Evolutionary conservation across 140 eudicot species (phyloP).

Genomic region (Stevia rebaudiana): DNA sequence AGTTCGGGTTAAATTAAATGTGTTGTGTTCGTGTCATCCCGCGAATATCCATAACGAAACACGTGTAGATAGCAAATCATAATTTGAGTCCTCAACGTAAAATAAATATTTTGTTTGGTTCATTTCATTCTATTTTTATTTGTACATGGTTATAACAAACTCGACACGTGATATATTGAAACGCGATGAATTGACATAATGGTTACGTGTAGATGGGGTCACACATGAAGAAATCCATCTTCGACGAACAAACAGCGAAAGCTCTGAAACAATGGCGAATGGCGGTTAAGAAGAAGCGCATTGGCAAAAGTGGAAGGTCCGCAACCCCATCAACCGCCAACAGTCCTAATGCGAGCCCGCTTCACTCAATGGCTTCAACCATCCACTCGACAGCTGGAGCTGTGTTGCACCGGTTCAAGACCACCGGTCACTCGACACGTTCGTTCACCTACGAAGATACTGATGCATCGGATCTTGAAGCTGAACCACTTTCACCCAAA

Average conservation of each 20-base stretch:
- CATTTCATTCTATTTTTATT: too few species aligned
- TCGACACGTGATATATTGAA: too few species aligned
- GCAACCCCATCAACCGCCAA: conserved; percentile 33
- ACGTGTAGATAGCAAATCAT: too few species aligned
- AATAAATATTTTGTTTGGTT: too few species aligned
- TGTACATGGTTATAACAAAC: too few species aligned
- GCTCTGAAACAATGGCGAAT: conserved; percentile 62
- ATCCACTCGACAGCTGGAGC: conserved; percentile 26
- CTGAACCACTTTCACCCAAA: conserved; percentile 46
- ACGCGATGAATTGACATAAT: too few species aligned
- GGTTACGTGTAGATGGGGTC: conserved; percentile 65
- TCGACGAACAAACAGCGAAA: conserved; percentile 71
- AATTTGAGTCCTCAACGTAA: too few species aligned
- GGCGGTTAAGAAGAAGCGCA: conserved; percentile 57
- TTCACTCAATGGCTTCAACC: conserved; percentile 44
- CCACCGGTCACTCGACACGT: conserved; percentile 75
- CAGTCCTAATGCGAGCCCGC: conserved; percentile 37
- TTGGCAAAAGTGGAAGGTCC: conserved; percentile 30
- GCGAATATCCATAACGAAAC: too few species aligned
- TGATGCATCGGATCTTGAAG: conserved; percentile 43
- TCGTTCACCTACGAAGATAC: conserved; percentile 35
- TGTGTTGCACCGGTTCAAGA: conserved; percentile 62
- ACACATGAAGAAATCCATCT: conserved; percentile 63
- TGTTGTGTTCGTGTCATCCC: too few species aligned
- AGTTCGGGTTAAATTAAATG: too few species aligned